Evolutionary conservation across 1,284 basidiomycete genomes (phyloP).

Genomic region (Stereum hirsutum): DNA sequence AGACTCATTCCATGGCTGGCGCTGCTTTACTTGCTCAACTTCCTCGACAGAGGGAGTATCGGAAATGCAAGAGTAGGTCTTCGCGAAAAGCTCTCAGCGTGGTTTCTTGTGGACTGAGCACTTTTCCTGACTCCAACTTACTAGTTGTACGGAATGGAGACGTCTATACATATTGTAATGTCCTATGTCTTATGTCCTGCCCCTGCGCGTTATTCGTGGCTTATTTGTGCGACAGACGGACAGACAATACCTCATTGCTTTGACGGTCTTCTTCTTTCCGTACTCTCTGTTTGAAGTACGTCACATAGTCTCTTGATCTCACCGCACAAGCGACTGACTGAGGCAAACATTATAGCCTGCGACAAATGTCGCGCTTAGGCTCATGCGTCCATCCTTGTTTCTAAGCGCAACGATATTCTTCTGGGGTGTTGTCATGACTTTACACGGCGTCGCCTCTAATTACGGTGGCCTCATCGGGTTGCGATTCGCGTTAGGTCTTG

Average conservation of each 20-base stretch:
- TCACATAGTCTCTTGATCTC: neutral
- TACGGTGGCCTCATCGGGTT: conserved; percentile 24
- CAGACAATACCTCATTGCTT: conserved; percentile 51
- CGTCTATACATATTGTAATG: conserved; percentile 45
- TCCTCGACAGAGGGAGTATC: conserved; percentile 73
- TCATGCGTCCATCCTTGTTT: conserved; percentile 30
- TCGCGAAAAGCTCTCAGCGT: too few species aligned
- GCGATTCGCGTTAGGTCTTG: conserved; percentile 24
- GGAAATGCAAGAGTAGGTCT: conserved; percentile 68
- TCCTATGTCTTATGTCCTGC: too few species aligned
- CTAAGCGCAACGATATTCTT: conserved; percentile 23
- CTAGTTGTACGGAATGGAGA: conserved; percentile 49
- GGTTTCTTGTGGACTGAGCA: too few species aligned
- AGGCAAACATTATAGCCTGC: conserved; percentile 17
- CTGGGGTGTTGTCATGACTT: conserved; percentile 22
- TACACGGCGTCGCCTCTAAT: conserved; percentile 22
- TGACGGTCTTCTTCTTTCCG: conserved; percentile 60
- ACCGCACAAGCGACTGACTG: neutral
- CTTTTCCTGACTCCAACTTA: too few species aligned
- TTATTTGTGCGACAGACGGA: too few species aligned
- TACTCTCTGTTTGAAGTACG: conserved; percentile 53
- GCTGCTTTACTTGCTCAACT: conserved; percentile 67
- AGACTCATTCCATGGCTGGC: conserved; percentile 61
- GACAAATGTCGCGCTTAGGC: conserved; percentile 29
- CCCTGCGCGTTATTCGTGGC: too few species aligned